Base-by-base conservation (phyloP, 164 flowering plant species). In the Vitis amurensis region DNA sequence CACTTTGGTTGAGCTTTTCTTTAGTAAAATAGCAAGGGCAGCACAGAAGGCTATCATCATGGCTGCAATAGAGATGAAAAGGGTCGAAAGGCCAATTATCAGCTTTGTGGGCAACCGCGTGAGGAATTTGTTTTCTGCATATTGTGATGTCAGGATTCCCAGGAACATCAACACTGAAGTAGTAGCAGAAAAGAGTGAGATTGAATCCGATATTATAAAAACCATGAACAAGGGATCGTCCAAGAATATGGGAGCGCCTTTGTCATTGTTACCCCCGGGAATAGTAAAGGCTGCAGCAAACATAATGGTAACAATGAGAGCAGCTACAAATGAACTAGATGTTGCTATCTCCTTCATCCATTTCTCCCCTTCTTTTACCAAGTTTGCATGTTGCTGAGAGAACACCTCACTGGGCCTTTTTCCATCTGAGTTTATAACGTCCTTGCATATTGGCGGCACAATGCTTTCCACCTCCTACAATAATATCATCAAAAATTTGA, bases 401-500 rank as follows among this genome's bases (percentile, higher is more conserved):
- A 83, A 83, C 29, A 73, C 16, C 29, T 59, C 66, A 9, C n/a
- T n/a, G 9, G 86, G 77, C 9, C 75, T 79, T 30, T 52, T 50
- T 2, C 17, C 29, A 0, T 73, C 14, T 0, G 2, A 3, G 30
- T 78, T 82, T 0, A 2, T 1, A 16, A 2, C 5, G 44, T 31
- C 59, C 57, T 51, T 63, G 48, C 27, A 61, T 29, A 15, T 59
- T 0, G 76, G 77, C 9, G 59, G 76, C 14, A 79, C 74, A 5
- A 80, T 19, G 0, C 70, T 76, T 50, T 82, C 80, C 57, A 82
- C 81, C 56, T 71, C 78, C 78, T 74, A 62, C 55, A 37, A 13
- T 6, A 51, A 15, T n/a, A 19, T 19, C 23, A 19, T 19, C 1
- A 19, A 19, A 19, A 19, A 19, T 19, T 19, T 19, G 23, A 31